Evolutionary conservation across 805 yeast species (phyloP).

Genomic region (Metschnikowia chrysomelidarum): DNA sequence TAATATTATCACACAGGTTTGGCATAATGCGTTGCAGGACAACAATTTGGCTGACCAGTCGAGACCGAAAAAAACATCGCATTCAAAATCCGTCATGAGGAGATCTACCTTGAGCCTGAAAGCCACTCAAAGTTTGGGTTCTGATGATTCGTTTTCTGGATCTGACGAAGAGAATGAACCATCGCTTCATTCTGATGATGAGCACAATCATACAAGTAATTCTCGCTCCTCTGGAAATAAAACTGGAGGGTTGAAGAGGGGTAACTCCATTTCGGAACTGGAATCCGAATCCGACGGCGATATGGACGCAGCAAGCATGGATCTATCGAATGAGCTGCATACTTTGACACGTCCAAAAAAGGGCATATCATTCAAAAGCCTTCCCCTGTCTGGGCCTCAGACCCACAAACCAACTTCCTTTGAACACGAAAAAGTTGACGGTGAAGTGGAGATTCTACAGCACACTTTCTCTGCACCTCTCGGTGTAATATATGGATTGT

Average conservation of each 20-base stretch:
- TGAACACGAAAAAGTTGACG: constrained; percentile 41
- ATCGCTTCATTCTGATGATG: constrained; percentile 20
- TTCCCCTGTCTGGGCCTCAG: constrained; percentile 59
- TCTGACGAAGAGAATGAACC: constrained; percentile 17
- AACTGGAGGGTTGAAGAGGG: constrained; percentile 3
- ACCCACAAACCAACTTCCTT: constrained; percentile 58
- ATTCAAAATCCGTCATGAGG: constrained; percentile 5
- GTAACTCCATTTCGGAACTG: neutral
- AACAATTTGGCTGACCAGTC: constrained; percentile 4
- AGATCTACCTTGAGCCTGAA: constrained; percentile 6
- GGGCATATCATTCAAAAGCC: constrained; percentile 11
- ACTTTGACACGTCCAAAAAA: neutral
- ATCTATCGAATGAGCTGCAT: neutral
- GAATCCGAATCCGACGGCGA: constrained; percentile 8
- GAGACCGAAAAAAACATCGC: constrained; percentile 8
- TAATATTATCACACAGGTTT: constrained; percentile 53
- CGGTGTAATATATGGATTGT: constrained; percentile 65
- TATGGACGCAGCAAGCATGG: constrained; percentile 1
- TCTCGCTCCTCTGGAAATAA: constrained; percentile 12
- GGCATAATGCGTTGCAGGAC: constrained; percentile 47
- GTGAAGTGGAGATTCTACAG: constrained; percentile 49
- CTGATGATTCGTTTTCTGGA: constrained; percentile 27
- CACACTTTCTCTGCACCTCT: constrained; percentile 65
- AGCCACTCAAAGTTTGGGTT: constrained; percentile 19
- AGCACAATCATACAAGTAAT: constrained; percentile 17